Conservation (phyloP, 2,329 filamentous ascomycete genomes). For the Fusarium mangiferae region DNA sequence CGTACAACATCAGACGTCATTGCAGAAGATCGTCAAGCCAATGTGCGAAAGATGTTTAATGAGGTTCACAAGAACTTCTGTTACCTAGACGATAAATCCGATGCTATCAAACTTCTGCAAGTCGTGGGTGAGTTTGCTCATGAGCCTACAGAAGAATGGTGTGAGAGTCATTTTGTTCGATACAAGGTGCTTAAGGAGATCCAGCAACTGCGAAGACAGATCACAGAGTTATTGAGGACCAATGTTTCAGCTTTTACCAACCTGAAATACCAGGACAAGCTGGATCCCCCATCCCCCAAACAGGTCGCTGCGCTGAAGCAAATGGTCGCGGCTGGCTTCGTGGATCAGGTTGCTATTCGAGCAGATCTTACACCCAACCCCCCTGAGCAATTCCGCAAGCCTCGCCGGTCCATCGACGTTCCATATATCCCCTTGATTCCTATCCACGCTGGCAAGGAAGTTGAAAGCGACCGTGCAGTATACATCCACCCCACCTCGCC, state of each 20-base stretch:
- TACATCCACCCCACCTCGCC: conserved; percentile 90
- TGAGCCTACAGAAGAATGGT: conserved; percentile 78
- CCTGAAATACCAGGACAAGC: conserved; percentile 65
- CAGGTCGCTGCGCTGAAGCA: conserved; percentile 86
- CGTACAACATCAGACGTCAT: conserved; percentile 75
- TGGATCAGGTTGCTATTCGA: conserved; percentile 93
- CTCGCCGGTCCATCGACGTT: conserved; percentile 88
- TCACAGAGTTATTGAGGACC: conserved; percentile 80
- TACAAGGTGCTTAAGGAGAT: conserved; percentile 89
- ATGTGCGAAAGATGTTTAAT: conserved; percentile 70
- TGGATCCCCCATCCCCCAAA: conserved; percentile 69
- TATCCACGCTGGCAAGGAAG: conserved; percentile 57
- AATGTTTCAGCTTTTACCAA: conserved; percentile 75
- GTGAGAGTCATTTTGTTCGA: conserved; percentile 83
- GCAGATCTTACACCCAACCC: conserved; percentile 84
- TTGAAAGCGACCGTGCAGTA: conserved; percentile 71
- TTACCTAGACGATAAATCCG: conserved; percentile 82
- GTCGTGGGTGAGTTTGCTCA: conserved; percentile 89
- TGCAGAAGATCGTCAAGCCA: conserved; percentile 75
- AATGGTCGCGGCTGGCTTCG: conserved; percentile 90
- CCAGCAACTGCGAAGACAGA: conserved; percentile 82
- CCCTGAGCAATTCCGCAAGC: conserved; percentile 73
- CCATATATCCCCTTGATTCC: conserved; percentile 89
- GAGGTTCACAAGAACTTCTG: conserved; percentile 82
- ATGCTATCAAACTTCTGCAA: conserved; percentile 90